Percentiles rank a stretch among this genome's conserved stretches.
phyloP scores from a whole-genome alignment of 352 stramenopile genomes.

The Globisporangium lucens region DNA sequence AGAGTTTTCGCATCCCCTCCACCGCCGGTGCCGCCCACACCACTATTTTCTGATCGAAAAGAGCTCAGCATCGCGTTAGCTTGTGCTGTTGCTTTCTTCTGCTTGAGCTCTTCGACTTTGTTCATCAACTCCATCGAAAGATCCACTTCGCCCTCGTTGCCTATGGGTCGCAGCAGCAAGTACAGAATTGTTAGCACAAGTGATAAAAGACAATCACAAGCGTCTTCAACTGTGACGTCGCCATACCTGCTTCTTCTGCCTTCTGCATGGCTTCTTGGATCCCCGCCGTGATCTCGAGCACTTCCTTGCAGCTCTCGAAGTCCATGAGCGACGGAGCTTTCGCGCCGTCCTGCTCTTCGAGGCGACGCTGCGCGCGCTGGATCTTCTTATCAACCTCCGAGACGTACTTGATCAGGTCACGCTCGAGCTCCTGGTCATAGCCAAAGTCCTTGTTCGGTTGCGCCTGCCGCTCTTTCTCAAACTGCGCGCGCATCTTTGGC shows the following conservation, averaged over 20 bases:
- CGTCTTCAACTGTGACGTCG: not conserved
- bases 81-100: constrained; percentile 44
- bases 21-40: not conserved
- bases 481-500: constrained; percentile 60
- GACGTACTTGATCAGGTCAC: constrained; percentile 58
- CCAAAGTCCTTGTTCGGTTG: constrained; percentile 34
- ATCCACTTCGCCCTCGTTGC: constrained; percentile 56
- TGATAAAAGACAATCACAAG: not conserved
- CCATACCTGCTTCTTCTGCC: constrained; percentile 46
- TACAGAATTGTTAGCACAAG: not conserved
- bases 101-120: constrained; percentile 61
- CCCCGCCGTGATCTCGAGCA: constrained; percentile 68
- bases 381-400: constrained; percentile 86
- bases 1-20: not conserved
- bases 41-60: constrained; percentile 25
- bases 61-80: constrained; percentile 40
- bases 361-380: constrained; percentile 53
- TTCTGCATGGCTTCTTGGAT: constrained; percentile 62
- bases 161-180: constrained; percentile 7
- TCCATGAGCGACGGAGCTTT: constrained; percentile 44
- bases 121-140: constrained; percentile 57
- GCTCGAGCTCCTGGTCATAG: constrained; percentile 71
- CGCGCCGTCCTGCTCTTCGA: constrained; percentile 60
- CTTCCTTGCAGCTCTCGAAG: constrained; percentile 56
- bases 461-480: constrained; percentile 35